Conservation (phyloP, 148 eudicot species). For the Rhododendron vialii region DNA sequence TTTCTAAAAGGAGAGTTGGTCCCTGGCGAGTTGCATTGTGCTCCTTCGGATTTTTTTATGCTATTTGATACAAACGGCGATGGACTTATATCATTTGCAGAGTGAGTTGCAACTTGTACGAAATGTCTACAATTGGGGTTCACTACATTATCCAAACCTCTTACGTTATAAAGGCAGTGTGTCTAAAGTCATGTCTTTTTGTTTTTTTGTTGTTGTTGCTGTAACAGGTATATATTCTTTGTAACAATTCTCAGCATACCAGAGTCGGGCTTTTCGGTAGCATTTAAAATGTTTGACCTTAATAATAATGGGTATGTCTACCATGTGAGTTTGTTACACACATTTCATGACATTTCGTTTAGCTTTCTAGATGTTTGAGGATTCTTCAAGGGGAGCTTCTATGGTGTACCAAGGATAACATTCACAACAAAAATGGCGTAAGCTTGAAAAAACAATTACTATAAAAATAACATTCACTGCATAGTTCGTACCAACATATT, state of each 20-base stretch:
- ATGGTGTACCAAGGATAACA: not conserved
- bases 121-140: conserved; percentile 14
- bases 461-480: not conserved
- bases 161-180: conserved; percentile 49
- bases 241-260: conserved; percentile 69
- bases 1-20: conserved; percentile 54
- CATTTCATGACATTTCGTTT: not conserved
- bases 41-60: conserved; percentile 86
- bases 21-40: conserved; percentile 53
- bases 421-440: not conserved
- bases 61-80: conserved; percentile 77
- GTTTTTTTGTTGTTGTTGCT: not conserved
- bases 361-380: not conserved
- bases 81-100: conserved; percentile 84
- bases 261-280: conserved; percentile 63
- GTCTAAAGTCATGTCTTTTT: not conserved
- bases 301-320: conserved; percentile 49
- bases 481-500: not conserved
- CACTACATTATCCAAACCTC: conserved; percentile 60
- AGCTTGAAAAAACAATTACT: not conserved
- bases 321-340: too few relatives aligned
- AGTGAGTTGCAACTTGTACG: conserved; percentile 34
- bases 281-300: conserved; percentile 68
- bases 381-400: not conserved
- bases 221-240: conserved; percentile 61